phyloP scores from a whole-genome alignment of 495 filamentous ascomycete species.

The Tuber microsphaerosporum region DNA sequence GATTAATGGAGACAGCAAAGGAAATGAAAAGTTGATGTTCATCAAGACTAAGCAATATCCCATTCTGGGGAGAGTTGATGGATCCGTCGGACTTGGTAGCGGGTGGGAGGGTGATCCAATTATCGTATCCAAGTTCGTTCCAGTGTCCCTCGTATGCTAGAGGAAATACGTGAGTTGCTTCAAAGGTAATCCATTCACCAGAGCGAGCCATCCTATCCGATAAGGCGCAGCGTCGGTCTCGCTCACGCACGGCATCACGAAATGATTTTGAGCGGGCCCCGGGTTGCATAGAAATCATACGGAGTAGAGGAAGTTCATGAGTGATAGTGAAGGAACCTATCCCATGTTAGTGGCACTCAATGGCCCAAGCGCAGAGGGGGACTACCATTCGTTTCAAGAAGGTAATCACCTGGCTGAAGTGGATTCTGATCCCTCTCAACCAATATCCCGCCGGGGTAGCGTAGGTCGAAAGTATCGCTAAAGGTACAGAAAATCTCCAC shows the following conservation, averaged over 20 bases:
- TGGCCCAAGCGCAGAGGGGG: too few relatives aligned
- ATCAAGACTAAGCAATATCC: conserved; percentile 37
- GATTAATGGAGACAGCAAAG: conserved; percentile 36
- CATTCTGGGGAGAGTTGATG: conserved; percentile 25
- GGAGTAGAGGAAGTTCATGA: conserved; percentile 38
- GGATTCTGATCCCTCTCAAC: conserved; percentile 32
- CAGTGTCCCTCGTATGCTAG: too few relatives aligned
- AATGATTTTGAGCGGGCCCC: conserved; percentile 33
- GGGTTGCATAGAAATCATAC: conserved; percentile 34
- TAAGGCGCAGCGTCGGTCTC: conserved; percentile 43
- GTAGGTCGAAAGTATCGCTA: too few relatives aligned
- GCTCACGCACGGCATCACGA: conserved; percentile 3
- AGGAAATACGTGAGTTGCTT: conserved; percentile 44
- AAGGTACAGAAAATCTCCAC: too few relatives aligned
- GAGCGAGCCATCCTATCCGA: conserved; percentile 18
- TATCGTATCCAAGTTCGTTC: too few relatives aligned
- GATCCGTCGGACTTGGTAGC: too few relatives aligned
- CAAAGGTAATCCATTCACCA: conserved; percentile 34
- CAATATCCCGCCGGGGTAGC: too few relatives aligned
- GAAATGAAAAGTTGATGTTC: conserved; percentile 42
- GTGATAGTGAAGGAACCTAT: conserved; percentile 34
- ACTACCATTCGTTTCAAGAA: conserved; percentile 29
- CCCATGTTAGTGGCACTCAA: too few relatives aligned
- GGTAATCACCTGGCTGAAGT: conserved; percentile 41
- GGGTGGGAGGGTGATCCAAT: too few relatives aligned